These are phyloP conservation scores for Monilinia aucupariae DNA, from an alignment of 2,329 filamentous ascomycete genomes.

Conservation along the genomic window DNA sequence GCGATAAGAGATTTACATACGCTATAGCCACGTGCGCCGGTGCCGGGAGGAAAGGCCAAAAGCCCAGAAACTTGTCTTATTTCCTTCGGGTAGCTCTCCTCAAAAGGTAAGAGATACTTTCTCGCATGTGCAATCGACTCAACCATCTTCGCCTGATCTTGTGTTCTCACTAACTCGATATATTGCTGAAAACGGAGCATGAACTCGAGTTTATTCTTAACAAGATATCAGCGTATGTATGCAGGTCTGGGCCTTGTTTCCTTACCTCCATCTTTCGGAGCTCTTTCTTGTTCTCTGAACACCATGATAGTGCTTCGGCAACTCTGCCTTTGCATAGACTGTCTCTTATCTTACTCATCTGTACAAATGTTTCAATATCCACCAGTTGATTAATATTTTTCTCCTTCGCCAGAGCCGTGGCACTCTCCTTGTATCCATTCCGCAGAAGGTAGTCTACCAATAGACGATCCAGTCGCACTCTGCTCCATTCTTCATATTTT, in stretches of 20 bases:
- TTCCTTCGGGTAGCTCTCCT: conserved; percentile 60
- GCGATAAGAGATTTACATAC: conserved; percentile 20
- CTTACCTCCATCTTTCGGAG: conserved; percentile 78
- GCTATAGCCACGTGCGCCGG: conserved; percentile 51
- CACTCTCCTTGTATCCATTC: conserved; percentile 74
- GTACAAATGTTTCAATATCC: conserved; percentile 81
- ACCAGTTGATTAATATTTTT: conserved; percentile 75
- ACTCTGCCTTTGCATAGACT: conserved; percentile 67
- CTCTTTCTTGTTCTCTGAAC: conserved; percentile 86
- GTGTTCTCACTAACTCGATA: conserved; percentile 77
- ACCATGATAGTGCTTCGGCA: conserved; percentile 80
- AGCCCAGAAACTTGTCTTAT: conserved; percentile 72
- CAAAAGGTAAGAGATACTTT: conserved; percentile 70
- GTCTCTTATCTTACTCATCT: conserved; percentile 71
- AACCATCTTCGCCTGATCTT: conserved; percentile 56
- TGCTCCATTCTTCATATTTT: conserved; percentile 88
- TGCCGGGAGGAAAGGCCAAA: conserved; percentile 65
- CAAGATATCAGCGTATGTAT: background rate
- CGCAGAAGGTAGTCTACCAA: conserved; percentile 90
- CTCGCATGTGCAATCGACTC: conserved; percentile 79
- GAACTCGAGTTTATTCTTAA: conserved; percentile 77
- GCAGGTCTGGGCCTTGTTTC: background rate
- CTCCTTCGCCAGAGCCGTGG: conserved; percentile 66
- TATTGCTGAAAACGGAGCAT: conserved; percentile 92
- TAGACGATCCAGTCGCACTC: conserved; percentile 72